phyloP scores from a whole-genome alignment of 2,329 filamentous ascomycete species.

The Fulvia fulva region DNA sequence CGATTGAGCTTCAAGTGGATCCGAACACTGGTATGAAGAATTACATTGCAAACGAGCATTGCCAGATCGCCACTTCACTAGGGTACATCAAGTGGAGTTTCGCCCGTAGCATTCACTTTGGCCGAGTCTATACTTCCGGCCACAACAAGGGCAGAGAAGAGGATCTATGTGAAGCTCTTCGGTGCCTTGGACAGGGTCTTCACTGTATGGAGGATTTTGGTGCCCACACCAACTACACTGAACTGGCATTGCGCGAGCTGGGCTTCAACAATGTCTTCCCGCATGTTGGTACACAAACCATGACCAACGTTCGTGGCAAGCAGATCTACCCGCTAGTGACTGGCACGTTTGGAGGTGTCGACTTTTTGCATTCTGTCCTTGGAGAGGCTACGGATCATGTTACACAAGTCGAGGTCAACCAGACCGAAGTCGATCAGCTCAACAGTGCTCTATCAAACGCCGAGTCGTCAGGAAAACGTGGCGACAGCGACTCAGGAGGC shows the following conservation, averaged over 20 bases:
- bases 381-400: slow-evolving; percentile 49
- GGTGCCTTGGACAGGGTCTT: slow-evolving; percentile 50
- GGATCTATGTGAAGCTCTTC: slow-evolving; percentile 47
- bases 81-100: slow-evolving; percentile 55
- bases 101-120: slow-evolving; percentile 46
- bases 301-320: slow-evolving; percentile 45
- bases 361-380: slow-evolving; percentile 49
- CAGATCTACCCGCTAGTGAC: slow-evolving; percentile 51
- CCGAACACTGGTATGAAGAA: slow-evolving; percentile 89
- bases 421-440: slow-evolving; percentile 46
- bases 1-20: slow-evolving; percentile 45
- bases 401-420: slow-evolving; percentile 46
- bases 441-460: slow-evolving; percentile 44
- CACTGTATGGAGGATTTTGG: slow-evolving; percentile 54
- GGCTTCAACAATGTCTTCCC: slow-evolving; percentile 51
- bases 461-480: slow-evolving; percentile 30
- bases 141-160: slow-evolving; percentile 41
- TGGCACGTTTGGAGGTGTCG: slow-evolving; percentile 51
- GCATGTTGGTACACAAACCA: slow-evolving; percentile 46
- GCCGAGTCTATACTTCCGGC: slow-evolving; percentile 45
- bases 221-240: slow-evolving; percentile 54
- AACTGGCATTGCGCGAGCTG: slow-evolving; percentile 50
- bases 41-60: slow-evolving; percentile 89
- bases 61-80: slow-evolving; percentile 83
- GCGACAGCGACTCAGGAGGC: slow-evolving; percentile 31